Base-by-base conservation (phyloP, 73 alveolate species). In the Symbiodinium natans region DNA sequence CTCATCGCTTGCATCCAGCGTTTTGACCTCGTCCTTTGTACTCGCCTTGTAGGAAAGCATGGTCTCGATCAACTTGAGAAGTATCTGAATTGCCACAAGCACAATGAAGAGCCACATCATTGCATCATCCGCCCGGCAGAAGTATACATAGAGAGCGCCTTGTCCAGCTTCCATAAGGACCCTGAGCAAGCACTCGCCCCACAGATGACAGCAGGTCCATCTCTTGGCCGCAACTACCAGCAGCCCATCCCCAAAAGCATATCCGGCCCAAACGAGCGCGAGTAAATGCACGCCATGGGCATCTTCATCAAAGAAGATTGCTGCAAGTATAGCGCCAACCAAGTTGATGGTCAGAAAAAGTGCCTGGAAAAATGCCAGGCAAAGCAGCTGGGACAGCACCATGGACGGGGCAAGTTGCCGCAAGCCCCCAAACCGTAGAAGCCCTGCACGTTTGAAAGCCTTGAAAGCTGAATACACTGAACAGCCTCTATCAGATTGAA, bases 61-160 rank as follows among this genome's bases (percentile, higher is more conserved):
- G 5, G 46, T 19, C 29, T 75, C 88, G 10, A 17, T 15, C 63
- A 17, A 5, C 63, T 38, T 39, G 39, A 82, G 59, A 29, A 82
- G 23, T 21, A 82, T 17, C 33, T 82, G 88, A 15, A 39, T 39
- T 25, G 43, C 63, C 31, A 17, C 43, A 38, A 82, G 63, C 29
- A 25, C n/a, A 31, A 38, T 36, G 63, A 82, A 25, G 11, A 59
- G 36, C 59, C 8, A 8, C 59, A 36, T 31, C 11, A 82, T 59
- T 11, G 38, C 59, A 36, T 42, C 88, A 19, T 39, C 88, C 38
- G 1, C 38, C 86, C 36, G 11, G 38, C 88, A 82, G 88, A 82
- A 38, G 88, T 82, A 48, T 23, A 82, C 41, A 48, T 82, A 82
- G 59, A 82, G 88, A 29, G 34, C 59, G 41, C 88, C 34, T 59